Evolutionary conservation across 2,329 filamentous ascomycete genomes (phyloP).

Genomic region (Dryadomyces sulphureus): DNA sequence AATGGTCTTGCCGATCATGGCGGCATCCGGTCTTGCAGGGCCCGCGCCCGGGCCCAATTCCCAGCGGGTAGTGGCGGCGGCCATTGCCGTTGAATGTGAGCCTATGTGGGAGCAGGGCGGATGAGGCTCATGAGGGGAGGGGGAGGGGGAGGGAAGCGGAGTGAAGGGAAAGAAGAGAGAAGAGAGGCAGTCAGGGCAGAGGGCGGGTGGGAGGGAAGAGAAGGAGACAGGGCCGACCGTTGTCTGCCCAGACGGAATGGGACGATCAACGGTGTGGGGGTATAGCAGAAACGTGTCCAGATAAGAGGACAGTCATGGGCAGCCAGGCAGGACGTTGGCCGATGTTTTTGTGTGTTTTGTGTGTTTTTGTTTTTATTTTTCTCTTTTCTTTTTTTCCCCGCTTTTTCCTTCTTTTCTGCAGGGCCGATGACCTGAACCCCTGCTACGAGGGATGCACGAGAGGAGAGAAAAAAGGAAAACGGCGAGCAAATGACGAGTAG

Average conservation of each 20-base stretch:
- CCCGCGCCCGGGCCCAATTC: constrained; percentile 7
- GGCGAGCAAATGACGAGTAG: too few relatives aligned
- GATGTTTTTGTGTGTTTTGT: neutral
- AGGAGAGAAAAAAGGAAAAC: neutral
- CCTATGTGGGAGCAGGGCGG: neutral
- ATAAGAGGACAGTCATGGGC: neutral
- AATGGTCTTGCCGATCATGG: constrained; percentile 1
- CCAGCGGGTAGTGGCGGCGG: constrained; percentile 8
- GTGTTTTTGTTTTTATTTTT: neutral
- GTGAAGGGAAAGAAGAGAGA: neutral
- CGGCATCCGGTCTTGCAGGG: neutral
- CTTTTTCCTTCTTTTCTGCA: neutral
- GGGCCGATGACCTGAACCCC: constrained; percentile 2
- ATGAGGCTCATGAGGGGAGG: too few relatives aligned
- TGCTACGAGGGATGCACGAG: neutral
- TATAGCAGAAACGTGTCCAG: neutral
- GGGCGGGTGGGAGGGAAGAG: neutral
- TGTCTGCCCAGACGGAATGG: neutral
- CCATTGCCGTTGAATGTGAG: constrained; percentile 4
- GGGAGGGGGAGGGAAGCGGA: neutral
- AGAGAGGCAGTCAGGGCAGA: neutral
- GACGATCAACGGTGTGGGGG: neutral
- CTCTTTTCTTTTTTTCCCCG: neutral
- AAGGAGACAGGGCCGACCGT: neutral
- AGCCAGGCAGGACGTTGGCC: too few relatives aligned